Base-by-base conservation (phyloP, 106 monocot genomes). In the Acorus calamus region DNA sequence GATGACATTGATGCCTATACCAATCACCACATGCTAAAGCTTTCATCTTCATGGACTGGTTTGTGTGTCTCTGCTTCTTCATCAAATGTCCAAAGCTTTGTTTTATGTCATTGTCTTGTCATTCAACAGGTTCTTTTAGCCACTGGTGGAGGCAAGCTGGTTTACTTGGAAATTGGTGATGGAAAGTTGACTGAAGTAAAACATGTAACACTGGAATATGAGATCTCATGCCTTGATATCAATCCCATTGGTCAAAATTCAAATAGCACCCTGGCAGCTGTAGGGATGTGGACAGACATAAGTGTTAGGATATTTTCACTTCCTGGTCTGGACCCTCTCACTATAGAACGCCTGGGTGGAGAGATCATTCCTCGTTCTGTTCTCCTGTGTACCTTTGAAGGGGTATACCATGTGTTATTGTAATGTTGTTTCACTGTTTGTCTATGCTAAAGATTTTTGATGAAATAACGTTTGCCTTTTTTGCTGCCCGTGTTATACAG, bases 251-350 rank as follows among this genome's bases (percentile, higher is more conserved):
- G 84, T 58, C 85, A 92, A 59, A 75, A 74, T 65, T 56, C 87
- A 14, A 74, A 57, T 62, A 98, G 96, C 63, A 55, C 67, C 11
- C 49, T 91, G 53, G 96, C 87, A 7, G 96, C 83, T 42, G 88
- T 98, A 66, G 96, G 96, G 53, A 98, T 98, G 96, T 98, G 96
- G 96, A 98, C 96, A 50, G 96, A 98, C 68, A 91, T 98, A 60
- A 91, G 91, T 71, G 91, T 92, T 14, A 87, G 87, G 66, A 81
- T 98, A 62, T 85, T 81, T 74, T 85, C 88, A 61, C 85, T 98
- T 46, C 96, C 96, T 7, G 56, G 67, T 43, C 59, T 98, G 64
- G 85, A 98, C 52, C 71, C 83, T 47, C 66, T 88, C 61, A 83
- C 73, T 49, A 91, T 83, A 62, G 96, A 91, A 69, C 74, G 60